Evolutionary conservation across 495 filamentous ascomycete species (phyloP), one percentile per base, ranked within the genome.

Genomic region (Penicillium silybi): DNA sequence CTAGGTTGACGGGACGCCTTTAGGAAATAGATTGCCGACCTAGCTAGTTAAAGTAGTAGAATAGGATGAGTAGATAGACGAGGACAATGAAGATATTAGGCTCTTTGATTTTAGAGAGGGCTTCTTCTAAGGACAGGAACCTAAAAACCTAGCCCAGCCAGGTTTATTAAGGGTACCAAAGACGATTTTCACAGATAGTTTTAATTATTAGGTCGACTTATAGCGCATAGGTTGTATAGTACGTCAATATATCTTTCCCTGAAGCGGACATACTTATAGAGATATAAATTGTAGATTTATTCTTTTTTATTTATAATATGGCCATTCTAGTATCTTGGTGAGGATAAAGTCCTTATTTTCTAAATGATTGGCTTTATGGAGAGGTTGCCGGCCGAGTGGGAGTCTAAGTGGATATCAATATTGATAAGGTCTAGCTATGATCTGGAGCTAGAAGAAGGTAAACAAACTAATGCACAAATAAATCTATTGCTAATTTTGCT

Each of bases 181-280:
- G 54, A 69, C 59, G 13, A 69, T 75, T 49, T 71, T 76, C 43
- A 70, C 50, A 0, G 48, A 62, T n/a, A 8, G 29, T 0, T 70
- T 75, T 62, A 65, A 77, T 58, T 59, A 66, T 50, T 56, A 65
- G n/a, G 42, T 73, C 32, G 72, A 76, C 47, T 50, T 76, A 35
- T 77, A 68, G 72, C 62, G 65, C n/a, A 58, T 50, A n/a, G 72
- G 70, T 7, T 66, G 63, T 48, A 61, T 61, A 51, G 70, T 77
- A 66, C 2, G 50, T 42, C 4, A 44, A 44, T 9, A 55, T 52
- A 19, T 20, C 27, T 42, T 53, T 25, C 18, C 43, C 37, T 47
- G 8, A 10, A 53, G 59, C 2, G 43, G 15, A 44, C 2, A 25
- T 44, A 41, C 41, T 59, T 34, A 63, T 16, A 6, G 27, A 37